Evolutionary conservation across 140 eudicot species (phyloP).

Genomic region (Cichorium intybus): DNA sequence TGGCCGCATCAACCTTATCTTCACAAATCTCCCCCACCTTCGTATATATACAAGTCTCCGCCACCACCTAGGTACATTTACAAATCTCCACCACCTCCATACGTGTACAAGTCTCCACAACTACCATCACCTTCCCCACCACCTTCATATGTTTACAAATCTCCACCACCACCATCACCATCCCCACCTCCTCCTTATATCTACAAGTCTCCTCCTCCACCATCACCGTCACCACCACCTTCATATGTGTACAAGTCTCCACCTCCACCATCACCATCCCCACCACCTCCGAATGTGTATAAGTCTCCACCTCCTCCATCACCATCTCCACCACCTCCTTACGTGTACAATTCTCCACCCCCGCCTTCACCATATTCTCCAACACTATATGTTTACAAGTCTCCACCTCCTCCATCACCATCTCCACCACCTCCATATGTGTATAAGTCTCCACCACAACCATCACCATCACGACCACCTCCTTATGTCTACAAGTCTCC

Average conservation of each 20-base stretch:
- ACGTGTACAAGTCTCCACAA: slow-evolving; percentile 5
- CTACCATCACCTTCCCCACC: background rate
- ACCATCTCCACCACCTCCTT: slow-evolving; percentile 17
- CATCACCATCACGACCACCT: slow-evolving; percentile 6
- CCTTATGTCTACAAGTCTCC: slow-evolving; percentile 18
- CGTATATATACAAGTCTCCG: slow-evolving; percentile 18
- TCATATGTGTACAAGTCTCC: slow-evolving; percentile 1
- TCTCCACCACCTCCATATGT: slow-evolving; percentile 20
- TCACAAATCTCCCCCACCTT: slow-evolving; percentile 21
- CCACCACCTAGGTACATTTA: slow-evolving; percentile 20
- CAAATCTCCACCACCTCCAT: slow-evolving; percentile 26
- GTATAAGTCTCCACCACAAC: slow-evolving; percentile 22
- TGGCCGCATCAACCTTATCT: slow-evolving; percentile 24
- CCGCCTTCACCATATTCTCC: slow-evolving; percentile 14
- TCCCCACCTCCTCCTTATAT: too few relatives aligned
- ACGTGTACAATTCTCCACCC: slow-evolving; percentile 16
- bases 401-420: slow-evolving; percentile 19
- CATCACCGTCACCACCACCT: slow-evolving; percentile 1
- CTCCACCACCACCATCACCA: slow-evolving; percentile 15
- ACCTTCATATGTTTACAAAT: background rate
- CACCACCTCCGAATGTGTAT: slow-evolving; percentile 2
- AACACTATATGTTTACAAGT: slow-evolving; percentile 7
- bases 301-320: slow-evolving; percentile 6
- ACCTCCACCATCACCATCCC: background rate
- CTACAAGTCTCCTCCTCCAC: slow-evolving; percentile 1